Conservation (phyloP, 2,329 filamentous ascomycete genomes). For the Fusarium scirpi region DNA sequence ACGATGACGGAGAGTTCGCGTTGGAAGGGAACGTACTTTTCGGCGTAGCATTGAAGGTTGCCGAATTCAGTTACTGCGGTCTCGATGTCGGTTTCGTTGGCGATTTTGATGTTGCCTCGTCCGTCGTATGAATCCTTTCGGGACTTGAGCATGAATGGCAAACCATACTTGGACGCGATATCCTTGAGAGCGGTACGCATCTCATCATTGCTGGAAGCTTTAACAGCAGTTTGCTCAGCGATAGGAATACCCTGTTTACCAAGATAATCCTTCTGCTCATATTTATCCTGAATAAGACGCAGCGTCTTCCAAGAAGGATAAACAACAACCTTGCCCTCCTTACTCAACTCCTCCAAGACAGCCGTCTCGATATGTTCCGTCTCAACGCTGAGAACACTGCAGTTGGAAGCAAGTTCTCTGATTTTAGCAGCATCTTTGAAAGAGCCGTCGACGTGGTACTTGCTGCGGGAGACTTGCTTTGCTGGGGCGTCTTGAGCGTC, state of each 20-base stretch:
- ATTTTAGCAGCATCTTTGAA: slow-evolving; percentile 88
- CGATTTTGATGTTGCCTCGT: slow-evolving; percentile 72
- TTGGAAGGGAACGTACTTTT: slow-evolving; percentile 87
- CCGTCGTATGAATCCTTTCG: slow-evolving; percentile 93
- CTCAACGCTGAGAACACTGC: slow-evolving; percentile 89
- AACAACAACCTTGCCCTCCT: slow-evolving; percentile 67
- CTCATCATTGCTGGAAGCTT: slow-evolving; percentile 63
- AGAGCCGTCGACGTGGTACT: slow-evolving; percentile 82
- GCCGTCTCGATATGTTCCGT: slow-evolving; percentile 96
- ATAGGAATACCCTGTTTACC: slow-evolving; percentile 75
- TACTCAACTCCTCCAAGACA: slow-evolving; percentile 84
- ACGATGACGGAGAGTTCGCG: slow-evolving; percentile 96
- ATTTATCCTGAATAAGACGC: slow-evolving; percentile 94
- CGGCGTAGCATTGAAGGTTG: slow-evolving; percentile 82
- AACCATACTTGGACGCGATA: slow-evolving; percentile 75
- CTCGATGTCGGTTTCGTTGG: slow-evolving; percentile 60
- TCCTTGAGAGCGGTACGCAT: slow-evolving; percentile 70
- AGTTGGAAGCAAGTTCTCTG: slow-evolving; percentile 78
- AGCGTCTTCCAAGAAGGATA: slow-evolving; percentile 90
- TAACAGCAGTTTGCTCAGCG: slow-evolving; percentile 76
- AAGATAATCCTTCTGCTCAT: slow-evolving; percentile 86
- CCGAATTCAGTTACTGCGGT: slow-evolving; percentile 78
- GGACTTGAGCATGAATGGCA: slow-evolving; percentile 93
- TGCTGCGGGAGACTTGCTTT: slow-evolving; percentile 84
- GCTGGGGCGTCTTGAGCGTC: slow-evolving; percentile 83